phyloP scores from a whole-genome alignment of 192 early-diverging fungal species.

The Powellomyces hirtus region DNA sequence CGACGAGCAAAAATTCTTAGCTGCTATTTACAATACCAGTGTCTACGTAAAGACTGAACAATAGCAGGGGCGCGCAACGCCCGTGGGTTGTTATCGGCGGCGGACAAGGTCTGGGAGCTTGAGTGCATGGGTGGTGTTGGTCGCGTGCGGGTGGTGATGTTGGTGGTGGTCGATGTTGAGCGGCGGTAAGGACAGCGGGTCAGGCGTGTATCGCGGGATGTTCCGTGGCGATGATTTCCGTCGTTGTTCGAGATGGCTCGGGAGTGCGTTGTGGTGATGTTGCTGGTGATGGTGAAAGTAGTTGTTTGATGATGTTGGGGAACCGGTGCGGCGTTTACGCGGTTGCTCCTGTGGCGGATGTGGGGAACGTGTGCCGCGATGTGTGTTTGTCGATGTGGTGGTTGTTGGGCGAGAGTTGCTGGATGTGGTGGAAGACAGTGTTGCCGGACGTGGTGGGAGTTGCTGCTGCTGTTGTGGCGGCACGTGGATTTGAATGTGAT shows the following conservation, averaged over 20 bases:
- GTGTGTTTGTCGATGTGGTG: background rate
- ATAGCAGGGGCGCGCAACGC: no score
- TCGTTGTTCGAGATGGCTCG: no score
- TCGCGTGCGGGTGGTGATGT: background rate
- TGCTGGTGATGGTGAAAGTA: background rate
- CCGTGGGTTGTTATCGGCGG: no score
- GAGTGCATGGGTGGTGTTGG: background rate
- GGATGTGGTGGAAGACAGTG: background rate
- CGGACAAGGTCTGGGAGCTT: background rate
- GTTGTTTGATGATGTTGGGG: no score
- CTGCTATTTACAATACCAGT: no score
- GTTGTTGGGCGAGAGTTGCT: background rate
- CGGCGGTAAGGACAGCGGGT: background rate
- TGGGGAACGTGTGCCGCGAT: background rate
- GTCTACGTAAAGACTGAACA: no score
- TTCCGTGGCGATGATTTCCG: no score
- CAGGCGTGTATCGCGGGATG: background rate
- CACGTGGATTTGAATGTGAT: no score
- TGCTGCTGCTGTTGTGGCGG: background rate
- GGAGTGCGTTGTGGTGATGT: background rate
- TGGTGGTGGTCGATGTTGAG: no score
- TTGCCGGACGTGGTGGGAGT: background rate
- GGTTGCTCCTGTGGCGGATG: background rate
- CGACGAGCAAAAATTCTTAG: no score
- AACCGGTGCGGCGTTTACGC: no score